These are phyloP conservation scores for Psidium friedrichsthalianum DNA, from an alignment of 345 rosid genomes.

Conservation along the genomic window DNA sequence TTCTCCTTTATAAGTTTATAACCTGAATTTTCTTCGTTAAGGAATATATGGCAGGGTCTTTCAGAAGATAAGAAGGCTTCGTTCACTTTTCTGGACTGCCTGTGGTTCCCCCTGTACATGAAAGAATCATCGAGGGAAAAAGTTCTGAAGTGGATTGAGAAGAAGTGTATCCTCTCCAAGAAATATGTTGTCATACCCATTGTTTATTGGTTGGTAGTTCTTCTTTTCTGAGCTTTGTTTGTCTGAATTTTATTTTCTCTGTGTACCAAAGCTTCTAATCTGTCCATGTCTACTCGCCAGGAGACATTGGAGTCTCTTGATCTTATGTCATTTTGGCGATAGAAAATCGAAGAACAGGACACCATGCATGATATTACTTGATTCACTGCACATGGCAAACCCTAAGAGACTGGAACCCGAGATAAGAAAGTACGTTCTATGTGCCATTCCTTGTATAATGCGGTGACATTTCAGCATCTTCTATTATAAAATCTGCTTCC, in stretches of 20 bases:
- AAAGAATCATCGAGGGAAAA: conserved; percentile 12
- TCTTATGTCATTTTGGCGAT: conserved; percentile 32
- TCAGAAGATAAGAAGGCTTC: conserved; percentile 16
- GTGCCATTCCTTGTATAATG: not conserved
- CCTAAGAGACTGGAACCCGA: conserved; percentile 29
- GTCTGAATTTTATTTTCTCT: not conserved
- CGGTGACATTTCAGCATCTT: not conserved
- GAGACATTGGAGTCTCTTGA: conserved; percentile 43
- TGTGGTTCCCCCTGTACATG: conserved; percentile 26
- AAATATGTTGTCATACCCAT: conserved; percentile 37
- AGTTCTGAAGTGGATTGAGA: conserved; percentile 28
- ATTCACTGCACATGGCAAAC: conserved; percentile 30
- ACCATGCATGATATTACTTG: conserved; percentile 36
- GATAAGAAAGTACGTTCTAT: conserved; percentile 24
- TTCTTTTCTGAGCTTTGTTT: not conserved
- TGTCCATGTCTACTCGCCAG: conserved; percentile 1
- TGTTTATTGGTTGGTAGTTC: conserved; percentile 19
- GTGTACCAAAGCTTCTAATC: not conserved
- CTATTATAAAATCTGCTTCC: not conserved
- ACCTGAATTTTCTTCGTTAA: not conserved
- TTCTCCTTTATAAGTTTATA: not conserved
- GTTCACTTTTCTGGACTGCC: conserved; percentile 23
- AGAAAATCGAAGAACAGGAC: conserved; percentile 11
- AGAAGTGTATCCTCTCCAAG: conserved; percentile 26
- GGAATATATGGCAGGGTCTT: conserved; percentile 18